Evolutionary conservation across 2,329 filamentous ascomycete species (phyloP), one percentile per base, ranked within the genome.

Genomic region (Monosporascus sp.): DNA sequence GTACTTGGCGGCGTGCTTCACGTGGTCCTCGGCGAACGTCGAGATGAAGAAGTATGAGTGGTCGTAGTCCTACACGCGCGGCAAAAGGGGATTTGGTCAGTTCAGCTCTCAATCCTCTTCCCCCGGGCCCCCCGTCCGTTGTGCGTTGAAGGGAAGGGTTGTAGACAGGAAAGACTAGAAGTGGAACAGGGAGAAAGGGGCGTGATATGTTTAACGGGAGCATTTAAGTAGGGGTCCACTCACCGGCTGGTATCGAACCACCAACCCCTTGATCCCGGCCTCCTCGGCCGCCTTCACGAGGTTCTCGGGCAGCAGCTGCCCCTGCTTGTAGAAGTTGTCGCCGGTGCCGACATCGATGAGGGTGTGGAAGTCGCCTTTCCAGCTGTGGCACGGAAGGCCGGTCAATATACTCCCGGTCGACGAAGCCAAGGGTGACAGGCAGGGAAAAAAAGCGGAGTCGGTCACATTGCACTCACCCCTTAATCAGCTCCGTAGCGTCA

Each of bases 31-130:
- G 44, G 87, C 83, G 70, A 99, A 99, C 17, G 85, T 85, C 37
- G 92, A 87, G 78, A 99, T 95, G 73, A 96, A 97, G 74, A 85
- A 99, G 76, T 99, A 99, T 57, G 90, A 96, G 75, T 99, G 94
- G 71, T 99, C 94, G 68, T 99, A 97, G 57, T 86, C 91, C 74
- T 89, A 67, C 5, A n/a, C 6, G 20, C 11, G 31, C 17, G 31
- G 50, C 24, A 53, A 50, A 50, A 11, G 22, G 41, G n/a, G n/a
- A 47, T 24, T 41, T 9, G 38, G 38, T 41, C 38, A 41, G 38
- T 17, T n/a, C 38, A 18, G 9, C 3, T 31, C 27, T 5, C 27
- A 27, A 27, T 9, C 6, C 7, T 7, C 25, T 25, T n/a, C n/a
- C n/a, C n/a, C n/a, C n/a, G n/a, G n/a, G n/a, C 7, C 6, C 25